Evolutionary conservation across 106 monocot genomes (phyloP).

Genomic region (Ottelia alismoides): DNA sequence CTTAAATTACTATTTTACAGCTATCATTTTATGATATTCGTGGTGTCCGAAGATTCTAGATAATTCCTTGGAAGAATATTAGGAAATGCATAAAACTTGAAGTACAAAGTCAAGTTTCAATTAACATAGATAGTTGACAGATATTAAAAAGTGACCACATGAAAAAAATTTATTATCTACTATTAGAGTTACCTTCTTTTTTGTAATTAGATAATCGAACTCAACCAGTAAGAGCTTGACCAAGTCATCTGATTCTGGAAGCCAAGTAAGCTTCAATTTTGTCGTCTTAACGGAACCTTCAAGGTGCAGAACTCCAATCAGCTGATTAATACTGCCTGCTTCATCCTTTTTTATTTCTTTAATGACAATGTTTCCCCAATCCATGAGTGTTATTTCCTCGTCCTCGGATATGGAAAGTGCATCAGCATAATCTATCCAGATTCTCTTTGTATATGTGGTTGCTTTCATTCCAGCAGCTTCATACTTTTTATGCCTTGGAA

Average conservation of each 20-base stretch:
- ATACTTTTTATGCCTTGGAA: conserved; percentile 90
- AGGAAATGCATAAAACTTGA: no score
- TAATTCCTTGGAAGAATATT: no score
- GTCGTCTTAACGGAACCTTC: conserved; percentile 92
- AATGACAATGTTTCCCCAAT: conserved; percentile 95
- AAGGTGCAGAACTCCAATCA: conserved; percentile 59
- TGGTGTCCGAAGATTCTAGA: no score
- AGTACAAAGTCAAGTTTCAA: no score
- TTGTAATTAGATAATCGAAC: conserved; percentile 84
- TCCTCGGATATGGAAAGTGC: conserved; percentile 37
- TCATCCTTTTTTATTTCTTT: conserved; percentile 68
- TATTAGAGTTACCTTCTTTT: conserved; percentile 66
- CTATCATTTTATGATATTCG: no score
- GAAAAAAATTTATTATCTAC: no score
- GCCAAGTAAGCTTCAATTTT: conserved; percentile 92
- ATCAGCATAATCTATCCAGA: conserved; percentile 83
- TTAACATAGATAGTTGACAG: no score
- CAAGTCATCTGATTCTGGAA: conserved; percentile 75
- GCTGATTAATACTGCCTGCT: conserved; percentile 31
- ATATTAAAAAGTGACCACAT: no score
- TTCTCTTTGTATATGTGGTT: conserved; percentile 67
- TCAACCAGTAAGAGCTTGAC: conserved; percentile 71
- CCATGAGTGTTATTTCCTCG: conserved; percentile 92
- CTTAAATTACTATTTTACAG: no score
- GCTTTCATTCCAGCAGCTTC: conserved; percentile 89